These are phyloP conservation scores for Speleostelium caveatum DNA, from an alignment of 78 protist species.

Conservation along the genomic window DNA sequence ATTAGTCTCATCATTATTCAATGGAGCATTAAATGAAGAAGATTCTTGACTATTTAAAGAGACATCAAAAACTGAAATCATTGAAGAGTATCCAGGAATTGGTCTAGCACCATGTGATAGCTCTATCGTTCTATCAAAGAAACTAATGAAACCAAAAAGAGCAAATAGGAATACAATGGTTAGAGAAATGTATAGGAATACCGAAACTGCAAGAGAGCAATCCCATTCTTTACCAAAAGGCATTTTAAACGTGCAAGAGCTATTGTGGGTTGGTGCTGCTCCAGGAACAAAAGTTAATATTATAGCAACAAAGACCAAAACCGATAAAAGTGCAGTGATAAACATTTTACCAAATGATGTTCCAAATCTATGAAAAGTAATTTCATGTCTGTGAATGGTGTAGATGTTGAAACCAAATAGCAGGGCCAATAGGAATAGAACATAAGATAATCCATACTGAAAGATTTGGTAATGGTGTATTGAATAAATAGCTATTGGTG, in stretches of 20 bases:
- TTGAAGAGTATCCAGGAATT: slow-evolving; percentile 36
- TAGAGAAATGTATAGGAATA: background rate
- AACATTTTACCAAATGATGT: background rate
- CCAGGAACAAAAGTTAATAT: slow-evolving; percentile 7
- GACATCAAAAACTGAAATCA: background rate
- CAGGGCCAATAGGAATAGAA: slow-evolving; percentile 1
- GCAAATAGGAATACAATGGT: background rate
- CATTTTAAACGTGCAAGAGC: slow-evolving; percentile 34
- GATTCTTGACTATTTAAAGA: no score
- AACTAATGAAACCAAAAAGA: background rate
- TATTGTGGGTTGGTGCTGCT: slow-evolving; percentile 1
- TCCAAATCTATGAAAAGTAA: background rate
- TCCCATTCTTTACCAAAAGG: slow-evolving; percentile 37
- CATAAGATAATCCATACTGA: slow-evolving; percentile 48
- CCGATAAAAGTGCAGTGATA: background rate
- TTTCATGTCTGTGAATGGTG: background rate
- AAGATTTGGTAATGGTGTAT: slow-evolving; percentile 29
- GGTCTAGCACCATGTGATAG: background rate
- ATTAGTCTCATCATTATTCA: background rate
- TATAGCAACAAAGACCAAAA: background rate
- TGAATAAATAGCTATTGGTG: slow-evolving; percentile 45
- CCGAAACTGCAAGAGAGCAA: slow-evolving; percentile 37
- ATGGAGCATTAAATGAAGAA: background rate
- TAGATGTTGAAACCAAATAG: background rate
- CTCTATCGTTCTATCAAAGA: background rate